Evolutionary conservation across 2,329 filamentous ascomycete species (phyloP), one percentile per base, ranked within the genome.

Genomic region (Colletotrichum sp.): DNA sequence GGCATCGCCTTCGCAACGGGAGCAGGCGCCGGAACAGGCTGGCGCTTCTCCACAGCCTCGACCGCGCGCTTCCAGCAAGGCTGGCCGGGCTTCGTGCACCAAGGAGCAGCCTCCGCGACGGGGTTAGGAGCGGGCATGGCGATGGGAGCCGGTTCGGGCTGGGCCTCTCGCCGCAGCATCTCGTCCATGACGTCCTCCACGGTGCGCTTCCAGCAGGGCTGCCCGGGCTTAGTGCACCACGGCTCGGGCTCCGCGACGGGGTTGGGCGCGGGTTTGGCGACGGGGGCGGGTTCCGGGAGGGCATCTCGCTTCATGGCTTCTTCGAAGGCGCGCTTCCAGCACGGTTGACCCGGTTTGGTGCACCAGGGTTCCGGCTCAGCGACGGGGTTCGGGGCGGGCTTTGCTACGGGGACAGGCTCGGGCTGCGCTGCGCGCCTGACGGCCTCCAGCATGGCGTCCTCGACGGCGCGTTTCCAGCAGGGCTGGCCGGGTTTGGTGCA

Each of bases 161-260:
- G 75, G 26, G 76, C 70, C 28, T 49, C 66, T 8, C 59, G 59
- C 30, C 18, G 24, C 0, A 52, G n/a, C 26, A 28, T 28, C 26
- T 28, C 26, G 26, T 28, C 26, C 44, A 52, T 52, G n/a, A 80
- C 81, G 69, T 80, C 78, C 59, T 76, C 78, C 26, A 39, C 65
- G 18, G 39, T 52, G 30, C 66, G 49, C 28, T 68, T 73, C 70
- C 70, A 71, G 75, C 75, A 76, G 2, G 66, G 65, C 62, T 74
- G 70, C 3, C 71, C 71, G 49, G 78, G 79, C 36, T 77, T 75
- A 39, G 73, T 76, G 79, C 82, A 83, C 80, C 80, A 81, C 24
- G 69, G 79, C 62, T 80, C 81, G 49, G 28, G 24, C 34, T 65
- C 62, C 26, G 26, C 26, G 26, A 26, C 26, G 26, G 26, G 26